Evolutionary conservation across 176 grass and related monocot species (phyloP).

Genomic region (Poa annua): DNA sequence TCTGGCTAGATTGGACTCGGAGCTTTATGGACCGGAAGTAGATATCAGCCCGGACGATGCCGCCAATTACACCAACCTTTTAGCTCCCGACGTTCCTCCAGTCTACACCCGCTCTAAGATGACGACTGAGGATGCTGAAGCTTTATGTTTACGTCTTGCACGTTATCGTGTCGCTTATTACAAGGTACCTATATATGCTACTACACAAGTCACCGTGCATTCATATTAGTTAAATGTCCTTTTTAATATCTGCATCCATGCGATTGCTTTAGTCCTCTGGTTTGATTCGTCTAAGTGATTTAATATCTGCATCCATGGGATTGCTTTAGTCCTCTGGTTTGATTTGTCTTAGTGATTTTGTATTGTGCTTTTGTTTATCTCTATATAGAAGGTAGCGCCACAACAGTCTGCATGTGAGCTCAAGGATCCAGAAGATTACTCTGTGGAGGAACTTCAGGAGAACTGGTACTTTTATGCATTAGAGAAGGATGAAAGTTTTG

Average conservation of each 20-base stretch:
- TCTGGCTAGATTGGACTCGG: no score
- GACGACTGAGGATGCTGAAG: not conserved
- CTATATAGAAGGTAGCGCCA: not conserved
- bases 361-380: not conserved
- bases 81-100: not conserved
- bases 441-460: not conserved
- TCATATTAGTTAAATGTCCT: not conserved
- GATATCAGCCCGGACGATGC: not conserved
- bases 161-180: not conserved
- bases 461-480: not conserved
- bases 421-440: conserved; percentile 14
- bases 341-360: not conserved
- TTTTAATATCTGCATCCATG: not conserved
- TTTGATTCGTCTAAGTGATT: not conserved
- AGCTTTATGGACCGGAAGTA: no score
- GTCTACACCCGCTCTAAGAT: not conserved
- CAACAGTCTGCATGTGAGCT: not conserved
- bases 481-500: not conserved
- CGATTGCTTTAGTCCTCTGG: not conserved
- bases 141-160: not conserved
- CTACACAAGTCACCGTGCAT: not conserved
- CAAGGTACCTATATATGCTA: not conserved
- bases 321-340: not conserved
- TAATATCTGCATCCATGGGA: not conserved
- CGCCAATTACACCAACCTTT: not conserved